Conservation (phyloP, 192 early-diverging fungal genomes). For the Oehlia diaphana region DNA sequence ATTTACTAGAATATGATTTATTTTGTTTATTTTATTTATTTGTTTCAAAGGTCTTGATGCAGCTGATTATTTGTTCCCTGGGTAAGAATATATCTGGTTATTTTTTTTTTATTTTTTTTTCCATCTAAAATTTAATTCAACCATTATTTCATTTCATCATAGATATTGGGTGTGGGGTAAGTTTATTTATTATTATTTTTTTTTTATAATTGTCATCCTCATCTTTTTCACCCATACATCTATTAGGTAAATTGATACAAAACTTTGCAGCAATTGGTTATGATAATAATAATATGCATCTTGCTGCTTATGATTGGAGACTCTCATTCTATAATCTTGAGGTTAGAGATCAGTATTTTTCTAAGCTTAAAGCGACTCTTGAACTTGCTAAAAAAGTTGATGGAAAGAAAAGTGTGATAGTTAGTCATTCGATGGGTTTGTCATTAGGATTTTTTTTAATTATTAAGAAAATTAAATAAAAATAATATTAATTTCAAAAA, state of each 20-base stretch:
- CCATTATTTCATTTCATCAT: background rate
- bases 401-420: slow-evolving; percentile 56
- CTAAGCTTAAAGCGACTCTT: slow-evolving; percentile 69
- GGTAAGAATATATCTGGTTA: slow-evolving; percentile 44
- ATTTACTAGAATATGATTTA: background rate
- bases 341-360: slow-evolving; percentile 79
- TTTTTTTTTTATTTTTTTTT: background rate
- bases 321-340: slow-evolving; percentile 78
- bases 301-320: slow-evolving; percentile 91
- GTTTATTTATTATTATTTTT: background rate
- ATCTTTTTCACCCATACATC: background rate
- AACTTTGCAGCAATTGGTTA: slow-evolving; percentile 85
- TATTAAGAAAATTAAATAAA: background rate
- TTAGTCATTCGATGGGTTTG: slow-evolving; percentile 69
- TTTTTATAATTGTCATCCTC: slow-evolving; percentile 4
- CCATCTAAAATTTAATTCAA: background rate
- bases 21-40: background rate
- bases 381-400: slow-evolving; percentile 54
- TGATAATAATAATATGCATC: slow-evolving; percentile 84
- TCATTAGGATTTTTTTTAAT: background rate
- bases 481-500: background rate
- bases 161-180: slow-evolving; percentile 88
- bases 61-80: slow-evolving; percentile 87
- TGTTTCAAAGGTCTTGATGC: slow-evolving; percentile 69
- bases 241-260: slow-evolving; percentile 56